A percentile compares a stretch with the other conserved stretches of the same genome.
Conservation (phyloP, 768 basidiomycete genomes). For the Lentinula sp. region DNA sequence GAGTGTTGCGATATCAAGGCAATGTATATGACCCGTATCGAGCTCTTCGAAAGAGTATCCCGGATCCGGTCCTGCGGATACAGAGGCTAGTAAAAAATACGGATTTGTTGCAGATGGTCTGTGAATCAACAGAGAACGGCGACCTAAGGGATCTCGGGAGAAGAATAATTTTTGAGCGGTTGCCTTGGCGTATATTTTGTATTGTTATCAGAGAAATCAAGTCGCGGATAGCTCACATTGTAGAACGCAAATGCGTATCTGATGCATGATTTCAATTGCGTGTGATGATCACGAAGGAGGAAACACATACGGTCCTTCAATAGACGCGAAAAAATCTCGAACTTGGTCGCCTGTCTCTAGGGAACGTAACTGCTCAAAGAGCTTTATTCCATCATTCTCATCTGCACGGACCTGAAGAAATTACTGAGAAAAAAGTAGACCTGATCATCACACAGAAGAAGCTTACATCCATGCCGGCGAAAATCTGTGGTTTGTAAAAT, state of each 20-base stretch:
- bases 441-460: neutral
- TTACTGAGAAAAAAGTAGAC: neutral
- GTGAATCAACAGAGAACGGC: slow-evolving; percentile 78
- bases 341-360: slow-evolving; percentile 35
- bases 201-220: neutral
- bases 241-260: slow-evolving; percentile 83
- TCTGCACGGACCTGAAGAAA: slow-evolving; percentile 39
- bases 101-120: slow-evolving; percentile 42
- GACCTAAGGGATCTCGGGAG: slow-evolving; percentile 78
- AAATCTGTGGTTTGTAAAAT: slow-evolving; percentile 37
- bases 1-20: slow-evolving; percentile 37
- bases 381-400: slow-evolving; percentile 70
- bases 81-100: slow-evolving; percentile 60
- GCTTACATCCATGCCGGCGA: slow-evolving; percentile 72
- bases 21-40: slow-evolving; percentile 49
- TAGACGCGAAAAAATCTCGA: slow-evolving; percentile 40
- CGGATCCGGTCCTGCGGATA: slow-evolving; percentile 44
- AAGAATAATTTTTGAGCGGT: slow-evolving; percentile 52
- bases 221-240: slow-evolving; percentile 40
- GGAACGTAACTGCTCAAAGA: slow-evolving; percentile 30
- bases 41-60: slow-evolving; percentile 57
- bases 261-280: neutral
- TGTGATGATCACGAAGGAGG: too few species aligned
- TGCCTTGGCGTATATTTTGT: slow-evolving; percentile 25
- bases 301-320: slow-evolving; percentile 78